These are phyloP conservation scores for Volvox africanus DNA, from an alignment of 139 green algal genomes.

Conservation along the genomic window DNA sequence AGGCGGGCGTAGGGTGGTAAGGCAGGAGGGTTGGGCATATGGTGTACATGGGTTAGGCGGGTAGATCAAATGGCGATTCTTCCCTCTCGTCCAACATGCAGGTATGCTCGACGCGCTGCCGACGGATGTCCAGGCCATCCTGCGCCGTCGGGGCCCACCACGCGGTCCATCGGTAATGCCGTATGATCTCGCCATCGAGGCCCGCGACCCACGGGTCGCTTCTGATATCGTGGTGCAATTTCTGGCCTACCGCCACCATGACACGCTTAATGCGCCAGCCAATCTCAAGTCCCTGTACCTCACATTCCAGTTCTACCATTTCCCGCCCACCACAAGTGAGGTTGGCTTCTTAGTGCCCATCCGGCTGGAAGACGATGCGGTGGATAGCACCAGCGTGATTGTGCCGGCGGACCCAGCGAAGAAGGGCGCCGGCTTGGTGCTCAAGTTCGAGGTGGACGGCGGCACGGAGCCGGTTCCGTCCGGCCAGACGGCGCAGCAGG, in stretches of 20 bases:
- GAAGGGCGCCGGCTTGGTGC: slow-evolving; percentile 58
- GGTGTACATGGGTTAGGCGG: no score
- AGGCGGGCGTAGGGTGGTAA: no score
- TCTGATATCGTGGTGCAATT: slow-evolving; percentile 72
- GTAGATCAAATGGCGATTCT: no score
- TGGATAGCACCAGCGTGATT: slow-evolving; percentile 51
- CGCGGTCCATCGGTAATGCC: slow-evolving; percentile 33
- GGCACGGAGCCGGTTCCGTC: slow-evolving; percentile 47
- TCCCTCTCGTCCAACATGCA: slow-evolving; percentile 1
- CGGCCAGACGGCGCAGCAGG: slow-evolving; percentile 50
- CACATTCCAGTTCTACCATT: slow-evolving; percentile 79
- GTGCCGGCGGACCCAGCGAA: slow-evolving; percentile 56
- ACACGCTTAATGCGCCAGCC: slow-evolving; percentile 61
- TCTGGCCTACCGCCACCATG: slow-evolving; percentile 58
- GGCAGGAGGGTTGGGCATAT: no score
- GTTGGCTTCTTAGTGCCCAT: slow-evolving; percentile 57
- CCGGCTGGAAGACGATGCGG: slow-evolving; percentile 17
- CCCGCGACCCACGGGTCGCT: slow-evolving; percentile 62
- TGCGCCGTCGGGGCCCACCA: slow-evolving; percentile 43
- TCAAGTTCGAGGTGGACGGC: slow-evolving; percentile 66
- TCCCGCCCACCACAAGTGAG: slow-evolving; percentile 63
- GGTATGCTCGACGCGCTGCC: slow-evolving; percentile 67
- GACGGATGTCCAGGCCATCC: slow-evolving; percentile 60
- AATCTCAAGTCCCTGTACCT: slow-evolving; percentile 72
- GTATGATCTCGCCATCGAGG: slow-evolving; percentile 65